Percentiles rank a stretch among this genome's conserved stretches.
phyloP scores from a whole-genome alignment of 495 filamentous ascomycete genomes.

The Talaromyces trachyspermus region DNA sequence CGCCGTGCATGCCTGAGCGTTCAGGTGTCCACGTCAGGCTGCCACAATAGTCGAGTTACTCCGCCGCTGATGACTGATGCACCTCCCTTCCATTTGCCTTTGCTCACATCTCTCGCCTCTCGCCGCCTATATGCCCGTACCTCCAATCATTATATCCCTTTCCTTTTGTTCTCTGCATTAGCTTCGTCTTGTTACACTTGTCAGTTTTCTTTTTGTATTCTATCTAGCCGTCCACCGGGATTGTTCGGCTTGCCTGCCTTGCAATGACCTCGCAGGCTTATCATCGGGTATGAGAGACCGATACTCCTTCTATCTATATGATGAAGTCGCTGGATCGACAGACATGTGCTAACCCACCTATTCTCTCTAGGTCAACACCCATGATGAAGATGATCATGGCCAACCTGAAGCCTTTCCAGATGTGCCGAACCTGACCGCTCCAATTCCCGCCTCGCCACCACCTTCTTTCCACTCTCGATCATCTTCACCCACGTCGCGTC shows the following conservation, averaged over 20 bases:
- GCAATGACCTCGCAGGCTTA: conserved; percentile 78
- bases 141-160: no score
- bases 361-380: conserved; percentile 42
- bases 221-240: neutral
- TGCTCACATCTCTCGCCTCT: conserved; percentile 11
- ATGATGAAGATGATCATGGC: conserved; percentile 38
- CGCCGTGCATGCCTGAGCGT: neutral
- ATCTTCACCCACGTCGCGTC: conserved; percentile 59
- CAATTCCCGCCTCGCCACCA: conserved; percentile 76
- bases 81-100: neutral
- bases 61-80: neutral
- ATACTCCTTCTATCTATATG: conserved; percentile 13
- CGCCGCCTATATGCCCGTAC: no score
- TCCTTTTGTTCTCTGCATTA: no score
- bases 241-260: conserved; percentile 25
- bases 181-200: conserved; percentile 15
- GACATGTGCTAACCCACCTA: neutral
- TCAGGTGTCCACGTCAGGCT: conserved; percentile 8
- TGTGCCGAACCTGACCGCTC: conserved; percentile 30
- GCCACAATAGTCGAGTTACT: conserved; percentile 1
- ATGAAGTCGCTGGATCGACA: neutral
- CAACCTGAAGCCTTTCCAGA: conserved; percentile 33
- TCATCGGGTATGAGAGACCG: conserved; percentile 58
- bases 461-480: conserved; percentile 87
- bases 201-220: neutral